A percentile compares a stretch with the other conserved stretches of the same genome.
Evolutionary conservation across 495 filamentous ascomycete species (phyloP).

Genomic region (Bathelium albidoporum): DNA sequence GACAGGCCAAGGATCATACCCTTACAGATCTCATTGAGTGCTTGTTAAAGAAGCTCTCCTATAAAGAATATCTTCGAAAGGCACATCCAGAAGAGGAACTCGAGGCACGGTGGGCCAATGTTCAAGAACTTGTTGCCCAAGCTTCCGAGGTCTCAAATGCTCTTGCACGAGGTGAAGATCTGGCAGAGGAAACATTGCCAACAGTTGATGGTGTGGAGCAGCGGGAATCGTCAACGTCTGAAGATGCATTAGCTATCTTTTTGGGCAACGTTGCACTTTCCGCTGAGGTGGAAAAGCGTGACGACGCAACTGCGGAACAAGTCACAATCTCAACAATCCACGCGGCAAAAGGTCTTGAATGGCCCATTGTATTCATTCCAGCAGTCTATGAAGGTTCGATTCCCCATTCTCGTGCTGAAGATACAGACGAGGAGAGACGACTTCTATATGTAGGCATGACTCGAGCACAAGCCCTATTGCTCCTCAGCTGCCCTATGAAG

Average conservation of each 20-base stretch:
- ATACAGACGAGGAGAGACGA: conserved; percentile 79
- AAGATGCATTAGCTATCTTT: conserved; percentile 66
- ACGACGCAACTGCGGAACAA: conserved; percentile 44
- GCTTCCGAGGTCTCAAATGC: conserved; percentile 52
- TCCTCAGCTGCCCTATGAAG: conserved; percentile 69
- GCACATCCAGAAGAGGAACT: conserved; percentile 60
- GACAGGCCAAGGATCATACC: conserved; percentile 30
- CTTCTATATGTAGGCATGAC: conserved; percentile 98
- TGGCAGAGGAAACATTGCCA: conserved; percentile 61
- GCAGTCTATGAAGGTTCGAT: conserved; percentile 86
- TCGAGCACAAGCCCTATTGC: conserved; percentile 79
- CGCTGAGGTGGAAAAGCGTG: conserved; percentile 52
- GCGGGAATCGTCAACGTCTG: conserved; percentile 42
- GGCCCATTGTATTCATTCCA: conserved; percentile 94
- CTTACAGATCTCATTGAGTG: conserved; percentile 64
- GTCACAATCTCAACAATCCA: conserved; percentile 96
- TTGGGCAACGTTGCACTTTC: conserved; percentile 83
- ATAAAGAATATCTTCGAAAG: conserved; percentile 60
- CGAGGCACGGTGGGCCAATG: conserved; percentile 80
- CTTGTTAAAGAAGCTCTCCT: conserved; percentile 61
- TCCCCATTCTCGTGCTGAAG: conserved; percentile 86
- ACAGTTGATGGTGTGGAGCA: conserved; percentile 67
- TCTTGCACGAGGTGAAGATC: conserved; percentile 33
- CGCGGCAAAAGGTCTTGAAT: conserved; percentile 92
- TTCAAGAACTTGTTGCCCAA: conserved; percentile 76